Evolutionary conservation across 1,284 basidiomycete genomes (phyloP), one percentile per base, ranked within the genome.

Genomic region (Sanghuangporus weigelae): DNA sequence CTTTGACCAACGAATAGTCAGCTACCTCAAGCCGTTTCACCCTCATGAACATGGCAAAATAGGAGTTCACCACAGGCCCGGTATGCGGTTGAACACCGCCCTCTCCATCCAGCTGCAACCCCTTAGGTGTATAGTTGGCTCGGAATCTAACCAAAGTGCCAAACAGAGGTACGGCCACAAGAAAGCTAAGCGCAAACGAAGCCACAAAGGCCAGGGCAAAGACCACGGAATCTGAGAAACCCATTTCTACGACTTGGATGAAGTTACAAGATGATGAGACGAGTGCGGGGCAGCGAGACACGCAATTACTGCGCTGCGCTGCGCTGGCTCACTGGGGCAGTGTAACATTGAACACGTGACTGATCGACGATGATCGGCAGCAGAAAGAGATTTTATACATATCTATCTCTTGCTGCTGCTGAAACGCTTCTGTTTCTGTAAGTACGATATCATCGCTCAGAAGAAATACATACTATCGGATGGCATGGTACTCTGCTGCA

Each of bases 71-170:
- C 16, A 87, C 80, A 63, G 87, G 87, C 10, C 90, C 89, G 4
- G 89, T 90, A 69, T 91, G 86, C 0, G 89, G 85, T 71, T 87
- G 81, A n/a, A 84, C 85, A 61, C 82, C 86, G 23, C 88, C 89
- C 71, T 92, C 89, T 40, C 82, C 77, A 73, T 95, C 93, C 39
- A 96, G 79, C 48, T 91, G 91, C 16, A 95, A 84, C 40, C 90
- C 91, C 72, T 87, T 90, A 2, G 89, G 89, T 70, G 90, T 91
- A 76, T 90, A 92, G 70, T 91, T 90, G 26, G 90, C 89, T 73
- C 90, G 80, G 70, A 90, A 84, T 57, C 90, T 81, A 11, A 92
- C 85, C 10, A 92, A 78, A 21, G 86, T 79, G 12, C 89, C 90
- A 10, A 81, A 83, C 11, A 90, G 73, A 2, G 89, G 89, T 1